Evolutionary conservation across 257 asterid species (phyloP), one percentile per base, ranked within the genome.

Genomic region (Capsicum baccatum): DNA sequence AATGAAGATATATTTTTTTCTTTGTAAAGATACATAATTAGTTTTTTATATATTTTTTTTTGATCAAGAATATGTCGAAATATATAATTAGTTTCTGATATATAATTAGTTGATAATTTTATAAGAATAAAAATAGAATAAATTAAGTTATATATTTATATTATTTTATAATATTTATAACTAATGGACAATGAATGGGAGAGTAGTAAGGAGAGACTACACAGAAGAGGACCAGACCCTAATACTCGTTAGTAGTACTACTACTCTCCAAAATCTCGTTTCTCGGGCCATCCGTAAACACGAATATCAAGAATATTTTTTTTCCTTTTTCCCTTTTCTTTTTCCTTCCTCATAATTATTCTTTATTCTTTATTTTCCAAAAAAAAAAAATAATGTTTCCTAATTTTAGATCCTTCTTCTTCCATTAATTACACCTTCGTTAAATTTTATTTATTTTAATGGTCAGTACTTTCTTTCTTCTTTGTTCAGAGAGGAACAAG

Each of bases 261-360:
- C 39, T 79, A 19, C 60, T 83, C 86, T 91, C 83, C 57, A 39
- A 87, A 89, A 87, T 91, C 94, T 91, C 89, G 91, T 91, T 87
- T 87, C 89, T 89, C 89, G 93, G 88, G 91, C 97, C 96, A 86
- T 79, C 89, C 86, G 48, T 86, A 44, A 39, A 89, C 93, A 88
- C 98, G 92, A 90, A 86, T 88, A 89, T 94, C 96, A 89, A 92
- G 93, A 89, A 89, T 86, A 87, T 89, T 88, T 80, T 57, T 52
- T 56, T 47, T 17, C 3, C 50, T 37, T 50, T 54, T 82, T 21
- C 59, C 44, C 44, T 39, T 39, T 39, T 39, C 44, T 39, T 39
- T 39, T 9, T 17, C 15, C 37, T 88, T 52, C 79, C 79, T 56
- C 12, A 12, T 2, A 66, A 63, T 21, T 60, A 15, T 69, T 82